Evolutionary conservation across 352 stramenopile genomes (phyloP).

Genomic region (Pythium utonaiense): DNA sequence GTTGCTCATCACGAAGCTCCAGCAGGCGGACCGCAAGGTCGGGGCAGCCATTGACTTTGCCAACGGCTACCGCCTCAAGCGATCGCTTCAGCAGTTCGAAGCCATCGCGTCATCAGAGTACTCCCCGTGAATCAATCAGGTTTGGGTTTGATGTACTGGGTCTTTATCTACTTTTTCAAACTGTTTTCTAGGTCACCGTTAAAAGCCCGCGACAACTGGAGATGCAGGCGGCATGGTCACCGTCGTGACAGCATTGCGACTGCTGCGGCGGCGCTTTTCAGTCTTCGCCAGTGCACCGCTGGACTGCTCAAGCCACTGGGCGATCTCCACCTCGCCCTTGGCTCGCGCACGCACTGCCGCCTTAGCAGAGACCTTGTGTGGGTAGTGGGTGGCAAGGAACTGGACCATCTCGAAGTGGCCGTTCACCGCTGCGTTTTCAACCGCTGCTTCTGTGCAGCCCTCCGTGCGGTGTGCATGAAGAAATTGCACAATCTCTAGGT

Average conservation of each 20-base stretch:
- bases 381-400: conserved; percentile 35
- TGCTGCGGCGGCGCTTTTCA: background rate
- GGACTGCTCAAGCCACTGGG: conserved; percentile 13
- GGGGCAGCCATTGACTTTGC: conserved; percentile 68
- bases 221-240: conserved; percentile 5
- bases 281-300: background rate
- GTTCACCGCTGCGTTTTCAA: conserved; percentile 27
- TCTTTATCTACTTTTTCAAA: background rate
- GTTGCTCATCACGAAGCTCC: conserved; percentile 68
- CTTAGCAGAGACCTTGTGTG: conserved; percentile 8
- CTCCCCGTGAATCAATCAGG: background rate
- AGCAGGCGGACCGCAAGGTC: conserved; percentile 63
- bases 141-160: background rate
- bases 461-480: conserved; percentile 9
- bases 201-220: conserved; percentile 3
- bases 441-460: conserved; percentile 14
- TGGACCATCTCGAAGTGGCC: conserved; percentile 34
- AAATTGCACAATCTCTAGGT: conserved; percentile 12
- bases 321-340: conserved; percentile 20
- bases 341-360: conserved; percentile 1
- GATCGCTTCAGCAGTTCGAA: conserved; percentile 49
- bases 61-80: conserved; percentile 76
- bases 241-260: background rate
- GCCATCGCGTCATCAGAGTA: background rate
- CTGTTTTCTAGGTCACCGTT: background rate